Evolutionary conservation across 2,329 filamentous ascomycete genomes (phyloP).

Genomic region (Corniculantispora saksenae): DNA sequence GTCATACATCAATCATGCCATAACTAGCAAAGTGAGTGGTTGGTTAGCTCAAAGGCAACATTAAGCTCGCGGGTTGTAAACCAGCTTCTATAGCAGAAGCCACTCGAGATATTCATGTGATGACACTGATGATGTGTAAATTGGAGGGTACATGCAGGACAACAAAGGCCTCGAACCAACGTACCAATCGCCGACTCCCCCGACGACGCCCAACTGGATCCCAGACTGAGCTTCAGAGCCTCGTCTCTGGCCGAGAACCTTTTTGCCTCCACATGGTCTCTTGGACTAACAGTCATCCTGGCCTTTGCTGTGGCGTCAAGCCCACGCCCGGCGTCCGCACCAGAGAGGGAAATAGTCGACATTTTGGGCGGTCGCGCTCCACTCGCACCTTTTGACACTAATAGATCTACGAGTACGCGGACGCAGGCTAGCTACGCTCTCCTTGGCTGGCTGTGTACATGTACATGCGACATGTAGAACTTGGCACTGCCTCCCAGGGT

Average conservation of each 20-base stretch:
- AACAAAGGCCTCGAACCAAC: background rate
- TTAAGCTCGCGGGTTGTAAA: background rate
- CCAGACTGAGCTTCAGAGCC: background rate
- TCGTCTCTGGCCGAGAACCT: constrained; percentile 1
- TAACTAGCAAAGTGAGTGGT: background rate
- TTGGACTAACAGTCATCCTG: background rate
- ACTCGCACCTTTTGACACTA: constrained; percentile 6
- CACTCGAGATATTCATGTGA: background rate
- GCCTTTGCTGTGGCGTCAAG: background rate
- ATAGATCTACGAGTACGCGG: constrained; percentile 13
- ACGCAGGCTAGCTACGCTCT: background rate
- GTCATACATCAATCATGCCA: constrained; percentile 12
- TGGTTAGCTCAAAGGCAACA: background rate
- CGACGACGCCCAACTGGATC: background rate
- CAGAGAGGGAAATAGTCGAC: background rate
- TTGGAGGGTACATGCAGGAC: background rate
- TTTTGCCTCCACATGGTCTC: background rate
- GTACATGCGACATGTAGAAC: background rate
- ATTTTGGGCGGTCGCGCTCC: background rate
- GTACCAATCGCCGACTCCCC: background rate
- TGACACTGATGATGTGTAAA: background rate
- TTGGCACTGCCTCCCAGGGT: background rate
- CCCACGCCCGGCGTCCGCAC: constrained; percentile 3
- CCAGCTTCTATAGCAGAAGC: background rate
- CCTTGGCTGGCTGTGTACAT: background rate